Evolutionary conservation across 805 yeast species (phyloP).

Genomic region (Hyphopichia homilentoma): DNA sequence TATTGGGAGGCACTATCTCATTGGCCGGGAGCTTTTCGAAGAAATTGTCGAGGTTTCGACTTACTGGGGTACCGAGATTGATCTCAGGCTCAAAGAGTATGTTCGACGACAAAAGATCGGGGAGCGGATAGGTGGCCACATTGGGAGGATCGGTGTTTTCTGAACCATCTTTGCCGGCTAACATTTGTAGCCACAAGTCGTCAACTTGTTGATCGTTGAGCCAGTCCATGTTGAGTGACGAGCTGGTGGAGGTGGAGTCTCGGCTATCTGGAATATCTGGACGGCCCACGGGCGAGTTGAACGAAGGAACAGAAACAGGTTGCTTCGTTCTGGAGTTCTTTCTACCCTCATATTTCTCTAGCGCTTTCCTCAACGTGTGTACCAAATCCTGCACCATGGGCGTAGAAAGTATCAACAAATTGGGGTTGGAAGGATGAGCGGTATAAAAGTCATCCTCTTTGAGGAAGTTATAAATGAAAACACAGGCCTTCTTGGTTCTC

Average conservation of each 20-base stretch:
- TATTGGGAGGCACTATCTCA: too few relatives aligned
- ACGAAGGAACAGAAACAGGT: too few relatives aligned
- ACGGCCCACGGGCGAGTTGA: too few relatives aligned
- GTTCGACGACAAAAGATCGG: too few relatives aligned
- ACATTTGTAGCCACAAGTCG: constrained; percentile 15
- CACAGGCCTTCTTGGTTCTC: constrained; percentile 18
- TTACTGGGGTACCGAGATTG: too few relatives aligned
- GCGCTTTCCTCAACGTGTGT: neutral
- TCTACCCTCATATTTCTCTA: neutral
- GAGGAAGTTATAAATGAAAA: constrained; percentile 14
- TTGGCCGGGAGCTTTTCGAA: too few relatives aligned
- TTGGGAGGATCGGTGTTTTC: too few relatives aligned
- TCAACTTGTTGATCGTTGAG: constrained; percentile 6
- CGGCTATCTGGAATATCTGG: neutral
- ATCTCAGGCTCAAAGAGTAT: too few relatives aligned
- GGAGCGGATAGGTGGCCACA: too few relatives aligned
- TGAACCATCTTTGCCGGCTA: too few relatives aligned
- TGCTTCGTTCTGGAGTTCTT: neutral
- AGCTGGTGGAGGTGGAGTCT: neutral
- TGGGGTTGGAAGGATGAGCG: constrained; percentile 2
- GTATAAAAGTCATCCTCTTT: constrained; percentile 6
- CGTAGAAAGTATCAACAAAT: constrained; percentile 8
- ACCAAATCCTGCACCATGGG: neutral
- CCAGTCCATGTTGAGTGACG: neutral
- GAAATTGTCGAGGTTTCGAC: too few relatives aligned